A percentile compares a stretch with the other conserved stretches of the same genome.
phyloP scores from a whole-genome alignment of 495 filamentous ascomycete species.

The Lophiotrema nucula region DNA sequence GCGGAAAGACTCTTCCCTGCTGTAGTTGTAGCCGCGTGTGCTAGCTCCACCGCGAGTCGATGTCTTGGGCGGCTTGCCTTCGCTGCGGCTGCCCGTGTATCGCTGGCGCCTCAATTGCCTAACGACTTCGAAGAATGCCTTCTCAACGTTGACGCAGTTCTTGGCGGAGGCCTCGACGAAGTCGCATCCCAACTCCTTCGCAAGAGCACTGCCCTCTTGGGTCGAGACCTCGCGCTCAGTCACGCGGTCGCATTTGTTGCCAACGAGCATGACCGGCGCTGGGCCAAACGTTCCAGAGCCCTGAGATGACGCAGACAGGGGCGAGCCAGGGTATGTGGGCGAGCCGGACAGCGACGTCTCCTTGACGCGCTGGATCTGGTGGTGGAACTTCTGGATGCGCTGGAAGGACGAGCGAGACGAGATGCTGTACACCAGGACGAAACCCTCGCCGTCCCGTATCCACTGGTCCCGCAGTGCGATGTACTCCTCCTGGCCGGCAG shows the following conservation, averaged over 20 bases:
- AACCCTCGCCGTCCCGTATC: slow-evolving; percentile 97
- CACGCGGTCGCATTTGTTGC: slow-evolving; percentile 95
- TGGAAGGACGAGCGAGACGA: slow-evolving; percentile 92
- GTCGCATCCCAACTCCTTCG: slow-evolving; percentile 89
- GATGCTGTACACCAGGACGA: slow-evolving; percentile 97
- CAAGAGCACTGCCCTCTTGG: slow-evolving; percentile 89
- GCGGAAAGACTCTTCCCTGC: neutral
- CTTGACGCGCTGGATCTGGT: slow-evolving; percentile 96
- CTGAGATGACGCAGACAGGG: slow-evolving; percentile 63
- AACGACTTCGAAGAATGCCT: slow-evolving; percentile 97
- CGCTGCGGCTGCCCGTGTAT: slow-evolving; percentile 4
- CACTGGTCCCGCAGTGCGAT: slow-evolving; percentile 96
- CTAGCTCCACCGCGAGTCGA: neutral
- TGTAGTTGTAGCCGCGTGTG: neutral
- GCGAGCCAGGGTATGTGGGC: slow-evolving; percentile 64
- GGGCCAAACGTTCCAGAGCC: slow-evolving; percentile 59
- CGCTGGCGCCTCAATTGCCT: slow-evolving; percentile 51
- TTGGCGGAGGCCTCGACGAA: slow-evolving; percentile 99
- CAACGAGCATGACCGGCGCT: slow-evolving; percentile 95
- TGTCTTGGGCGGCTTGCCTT: neutral
- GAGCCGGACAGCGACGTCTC: slow-evolving; percentile 79
- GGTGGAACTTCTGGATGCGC: slow-evolving; percentile 91
- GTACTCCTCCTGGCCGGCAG: slow-evolving; percentile 98
- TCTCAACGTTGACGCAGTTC: slow-evolving; percentile 98
- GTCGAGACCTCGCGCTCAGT: slow-evolving; percentile 95